These are phyloP conservation scores for Cryptococcus maquisensis DNA, from an alignment of 1,284 basidiomycete species.

Conservation along the genomic window DNA sequence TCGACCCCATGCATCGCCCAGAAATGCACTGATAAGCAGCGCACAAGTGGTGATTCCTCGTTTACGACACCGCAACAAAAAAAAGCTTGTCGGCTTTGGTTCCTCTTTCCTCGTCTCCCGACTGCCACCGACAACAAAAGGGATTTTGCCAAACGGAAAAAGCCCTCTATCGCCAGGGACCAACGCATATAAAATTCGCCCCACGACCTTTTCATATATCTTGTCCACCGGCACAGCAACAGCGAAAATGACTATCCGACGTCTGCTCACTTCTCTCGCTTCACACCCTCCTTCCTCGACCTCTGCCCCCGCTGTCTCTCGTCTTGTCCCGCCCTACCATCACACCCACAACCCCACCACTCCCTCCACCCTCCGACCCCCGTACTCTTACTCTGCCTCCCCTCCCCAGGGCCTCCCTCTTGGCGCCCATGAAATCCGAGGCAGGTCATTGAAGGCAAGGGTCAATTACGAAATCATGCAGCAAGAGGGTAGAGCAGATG, in stretches of 20 bases:
- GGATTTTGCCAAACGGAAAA: neutral
- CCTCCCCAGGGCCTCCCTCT: neutral
- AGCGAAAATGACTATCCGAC: conserved; percentile 11
- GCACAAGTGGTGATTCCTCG: no score
- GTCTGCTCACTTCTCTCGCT: conserved; percentile 21
- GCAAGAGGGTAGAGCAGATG: neutral
- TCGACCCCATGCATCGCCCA: neutral
- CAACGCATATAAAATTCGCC: no score
- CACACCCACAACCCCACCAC: conserved; percentile 8
- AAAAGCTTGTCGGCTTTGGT: neutral
- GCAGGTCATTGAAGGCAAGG: conserved; percentile 2
- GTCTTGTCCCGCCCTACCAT: conserved; percentile 24
- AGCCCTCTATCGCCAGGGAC: neutral
- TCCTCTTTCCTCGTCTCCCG: no score
- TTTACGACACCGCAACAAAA: no score
- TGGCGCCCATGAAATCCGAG: neutral
- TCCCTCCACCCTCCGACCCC: conserved; percentile 18
- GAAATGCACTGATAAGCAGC: no score
- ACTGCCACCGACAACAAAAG: neutral
- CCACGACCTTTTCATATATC: neutral
- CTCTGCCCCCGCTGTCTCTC: neutral
- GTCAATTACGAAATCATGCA: conserved; percentile 1
- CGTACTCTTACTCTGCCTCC: conserved; percentile 16
- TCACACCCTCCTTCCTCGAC: conserved; percentile 5
- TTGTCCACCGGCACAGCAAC: neutral